Base-by-base conservation (phyloP, 1,284 basidiomycete species). In the Malassezia sympodialis region DNA sequence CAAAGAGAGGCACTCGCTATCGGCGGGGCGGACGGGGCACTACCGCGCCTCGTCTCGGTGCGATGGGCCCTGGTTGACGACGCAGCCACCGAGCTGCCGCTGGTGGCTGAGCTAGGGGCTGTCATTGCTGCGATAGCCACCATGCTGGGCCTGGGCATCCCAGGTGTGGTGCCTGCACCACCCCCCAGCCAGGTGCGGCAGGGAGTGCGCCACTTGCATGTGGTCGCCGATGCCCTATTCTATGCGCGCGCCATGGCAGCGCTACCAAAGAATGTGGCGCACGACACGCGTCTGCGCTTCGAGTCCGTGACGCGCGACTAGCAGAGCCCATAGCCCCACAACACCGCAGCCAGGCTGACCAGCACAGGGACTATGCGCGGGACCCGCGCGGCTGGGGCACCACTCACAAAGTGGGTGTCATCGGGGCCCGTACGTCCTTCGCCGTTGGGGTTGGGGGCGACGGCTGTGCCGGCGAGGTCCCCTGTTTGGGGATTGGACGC, bases 371-470 rank as follows among this genome's bases (percentile, higher is more conserved):
- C n/a, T 4, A 34, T 2, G 15, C 6, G 6, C 8, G 32, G n/a
- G 4, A n/a, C 32, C 8, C n/a, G 14, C 10, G 10, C 15, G 12
- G 21, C 11, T 1, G 8, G n/a, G 15, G 41, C 41, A 21, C 17
- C 31, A 45, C 15, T 32, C 14, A 56, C 54, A 47, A 56, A 56
- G 30, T 51, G 49, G 24, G 23, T 23, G 30, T 56, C 54, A n/a
- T 51, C 49, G 1, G 54, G 54, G 2, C 54, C 54, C 1, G 14
- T 21, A 8, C 31, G 41, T 12, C 49, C 40, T 3, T 12, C 5
- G 19, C 17, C 19, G n/a, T 35, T 30, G 24, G 54, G 54, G 8
- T 15, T 24, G 8, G 54, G 54, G 8, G 49, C 54, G 1, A 17
- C 19, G 10, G 43, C 43, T 10, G 54, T 56, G 14, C 54, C 54